Base-by-base conservation (phyloP, 176 grass and related monocot genomes). In the Eleusine indica region DNA sequence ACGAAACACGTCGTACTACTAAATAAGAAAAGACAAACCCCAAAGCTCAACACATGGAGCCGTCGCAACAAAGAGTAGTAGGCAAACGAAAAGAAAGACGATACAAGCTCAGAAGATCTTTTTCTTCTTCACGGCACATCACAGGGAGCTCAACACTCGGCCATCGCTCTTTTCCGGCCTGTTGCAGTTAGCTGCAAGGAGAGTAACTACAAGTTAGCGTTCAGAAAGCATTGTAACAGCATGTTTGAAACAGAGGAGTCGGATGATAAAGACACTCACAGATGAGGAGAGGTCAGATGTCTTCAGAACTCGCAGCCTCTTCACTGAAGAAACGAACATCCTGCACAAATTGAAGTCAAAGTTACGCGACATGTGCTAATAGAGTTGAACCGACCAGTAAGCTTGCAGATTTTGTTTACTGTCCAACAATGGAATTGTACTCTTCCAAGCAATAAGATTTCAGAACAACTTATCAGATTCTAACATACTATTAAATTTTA, bases 261-360 rank as follows among this genome's bases (percentile, higher is more conserved):
- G 19, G 21, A 28, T 40, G 48, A 22, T 8, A 2, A 79, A 61
- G 57, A 25, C 72, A 88, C 91, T 75, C 29, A 85, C 88, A 39
- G 87, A 85, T 71, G 85, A 89, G 43, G 88, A 85, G 79, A 93
- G 82, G 15, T 93, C 91, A 37, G 88, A 82, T 56, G 88, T 93
- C 76, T 85, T 90, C 74, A 93, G 70, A 47, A 93, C 91, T n/a
- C 91, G 73, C 74, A 93, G 85, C 77, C 91, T 87, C 83, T 93
- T 93, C 57, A 73, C 91, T 21, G 85, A 90, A 51, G 91, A 90
- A 72, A 90, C 85, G 68, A 90, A 93, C 85, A 93, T 93, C 78
- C 91, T 93, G 88, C 60, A 54, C 70, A 18, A 30, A 77, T 74
- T 35, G 29, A 9, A 73, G 53, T 58, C 64, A 28, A 30, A 78